phyloP scores from a whole-genome alignment of 768 basidiomycete genomes.

The Rhizopogon vesiculosus region DNA sequence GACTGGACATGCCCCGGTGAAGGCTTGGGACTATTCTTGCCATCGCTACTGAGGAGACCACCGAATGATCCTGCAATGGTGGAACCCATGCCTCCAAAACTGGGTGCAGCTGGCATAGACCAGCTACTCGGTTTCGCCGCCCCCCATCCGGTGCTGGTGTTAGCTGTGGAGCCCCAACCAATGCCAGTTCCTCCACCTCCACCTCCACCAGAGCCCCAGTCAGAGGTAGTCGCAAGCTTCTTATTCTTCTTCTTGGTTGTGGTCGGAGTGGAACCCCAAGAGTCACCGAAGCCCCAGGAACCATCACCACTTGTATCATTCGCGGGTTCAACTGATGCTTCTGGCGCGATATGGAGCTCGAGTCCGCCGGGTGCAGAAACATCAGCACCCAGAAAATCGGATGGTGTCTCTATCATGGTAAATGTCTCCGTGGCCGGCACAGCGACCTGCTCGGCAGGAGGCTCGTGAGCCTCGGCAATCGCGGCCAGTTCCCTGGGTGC shows the following conservation, averaged over 20 bases:
- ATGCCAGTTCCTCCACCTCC: neutral
- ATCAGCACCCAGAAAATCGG: slow-evolving; percentile 2
- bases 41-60: slow-evolving; percentile 4
- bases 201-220: neutral
- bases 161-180: slow-evolving; percentile 3
- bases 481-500: neutral
- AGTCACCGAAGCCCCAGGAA: slow-evolving; percentile 1
- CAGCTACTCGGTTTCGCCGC: neutral
- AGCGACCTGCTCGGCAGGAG: slow-evolving; percentile 1
- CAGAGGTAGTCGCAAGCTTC: neutral
- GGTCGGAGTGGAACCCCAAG: neutral
- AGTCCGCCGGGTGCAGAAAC: neutral
- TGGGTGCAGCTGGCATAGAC: neutral
- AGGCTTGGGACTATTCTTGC: neutral
- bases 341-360: neutral
- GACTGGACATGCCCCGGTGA: neutral
- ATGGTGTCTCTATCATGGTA: slow-evolving; percentile 3
- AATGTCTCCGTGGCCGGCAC: slow-evolving; percentile 6
- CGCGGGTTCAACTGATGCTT: neutral
- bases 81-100: neutral
- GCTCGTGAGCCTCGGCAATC: slow-evolving; percentile 3
- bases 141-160: neutral
- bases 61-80: neutral
- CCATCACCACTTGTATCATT: neutral
- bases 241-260: neutral